Percentiles rank a stretch among this genome's conserved stretches.
Conservation (phyloP, 306 rosid species). For the Arachis hypogaea region DNA sequence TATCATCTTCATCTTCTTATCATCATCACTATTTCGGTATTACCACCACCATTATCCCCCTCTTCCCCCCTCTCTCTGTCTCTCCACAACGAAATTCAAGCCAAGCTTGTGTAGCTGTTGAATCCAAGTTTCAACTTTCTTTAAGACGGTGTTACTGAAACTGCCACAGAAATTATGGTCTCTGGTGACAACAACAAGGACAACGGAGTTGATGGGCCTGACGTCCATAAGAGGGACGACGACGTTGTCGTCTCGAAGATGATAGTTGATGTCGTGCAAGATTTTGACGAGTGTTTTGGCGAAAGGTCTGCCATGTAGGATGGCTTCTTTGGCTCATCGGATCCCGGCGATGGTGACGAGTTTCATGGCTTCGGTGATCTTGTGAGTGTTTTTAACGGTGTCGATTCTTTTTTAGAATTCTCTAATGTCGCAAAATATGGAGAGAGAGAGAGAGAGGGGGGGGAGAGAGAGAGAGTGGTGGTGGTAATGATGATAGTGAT, state of each 20-base stretch:
- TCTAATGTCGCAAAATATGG: slow-evolving; percentile 55
- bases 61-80: too few relatives aligned
- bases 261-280: slow-evolving; percentile 53
- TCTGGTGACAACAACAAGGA: slow-evolving; percentile 61
- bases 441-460: slow-evolving; percentile 9
- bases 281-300: slow-evolving; percentile 57
- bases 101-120: slow-evolving; percentile 52
- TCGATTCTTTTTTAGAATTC: slow-evolving; percentile 60
- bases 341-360: slow-evolving; percentile 73
- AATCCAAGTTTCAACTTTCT: slow-evolving; percentile 57
- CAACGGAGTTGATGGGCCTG: slow-evolving; percentile 57
- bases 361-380: slow-evolving; percentile 83
- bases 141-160: slow-evolving; percentile 56
- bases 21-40: too few relatives aligned
- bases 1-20: too few relatives aligned
- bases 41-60: too few relatives aligned
- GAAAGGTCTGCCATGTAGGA: slow-evolving; percentile 72
- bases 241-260: slow-evolving; percentile 54
- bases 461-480: slow-evolving; percentile 29
- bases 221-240: slow-evolving; percentile 53
- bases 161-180: slow-evolving; percentile 81
- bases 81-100: slow-evolving; percentile 46
- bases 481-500: neutral
- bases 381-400: slow-evolving; percentile 57
- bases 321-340: slow-evolving; percentile 82